These are phyloP conservation scores for Baeospora myosura DNA, from an alignment of 1,284 basidiomycete species.

Conservation along the genomic window DNA sequence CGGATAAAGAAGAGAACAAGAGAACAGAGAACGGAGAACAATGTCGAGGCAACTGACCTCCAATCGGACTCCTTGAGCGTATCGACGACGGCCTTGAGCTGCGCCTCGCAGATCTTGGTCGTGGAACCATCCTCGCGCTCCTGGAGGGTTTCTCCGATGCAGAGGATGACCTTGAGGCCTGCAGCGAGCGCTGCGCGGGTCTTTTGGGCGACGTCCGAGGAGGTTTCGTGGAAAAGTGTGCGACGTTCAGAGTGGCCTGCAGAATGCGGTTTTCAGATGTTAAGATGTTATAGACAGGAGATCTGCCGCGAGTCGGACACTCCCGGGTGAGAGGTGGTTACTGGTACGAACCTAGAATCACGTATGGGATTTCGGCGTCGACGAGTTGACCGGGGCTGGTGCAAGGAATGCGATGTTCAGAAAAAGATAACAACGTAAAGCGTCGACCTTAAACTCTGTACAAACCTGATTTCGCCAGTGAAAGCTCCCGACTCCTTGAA, in stretches of 20 bases:
- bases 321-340: not conserved
- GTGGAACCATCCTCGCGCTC: slow-evolving; percentile 84
- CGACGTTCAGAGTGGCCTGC: slow-evolving; percentile 92
- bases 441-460: slow-evolving; percentile 6
- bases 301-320: no score
- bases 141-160: slow-evolving; percentile 90
- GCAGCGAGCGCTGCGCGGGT: slow-evolving; percentile 74
- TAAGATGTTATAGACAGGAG: not conserved
- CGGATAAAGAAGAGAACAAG: not conserved
- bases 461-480: slow-evolving; percentile 89
- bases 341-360: slow-evolving; percentile 75
- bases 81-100: slow-evolving; percentile 75
- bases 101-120: slow-evolving; percentile 72
- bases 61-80: slow-evolving; percentile 67
- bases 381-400: slow-evolving; percentile 72
- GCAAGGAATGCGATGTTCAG: slow-evolving; percentile 1
- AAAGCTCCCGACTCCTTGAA: slow-evolving; percentile 83
- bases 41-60: slow-evolving; percentile 46
- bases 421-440: slow-evolving; percentile 5
- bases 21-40: slow-evolving; percentile 3
- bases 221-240: slow-evolving; percentile 85
- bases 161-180: slow-evolving; percentile 85
- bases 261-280: slow-evolving; percentile 1
- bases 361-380: slow-evolving; percentile 85
- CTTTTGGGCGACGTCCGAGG: slow-evolving; percentile 81